These are phyloP conservation scores for Eremothecium gossypii DNA, from an alignment of 1,139 yeast genomes.

Conservation along the genomic window DNA sequence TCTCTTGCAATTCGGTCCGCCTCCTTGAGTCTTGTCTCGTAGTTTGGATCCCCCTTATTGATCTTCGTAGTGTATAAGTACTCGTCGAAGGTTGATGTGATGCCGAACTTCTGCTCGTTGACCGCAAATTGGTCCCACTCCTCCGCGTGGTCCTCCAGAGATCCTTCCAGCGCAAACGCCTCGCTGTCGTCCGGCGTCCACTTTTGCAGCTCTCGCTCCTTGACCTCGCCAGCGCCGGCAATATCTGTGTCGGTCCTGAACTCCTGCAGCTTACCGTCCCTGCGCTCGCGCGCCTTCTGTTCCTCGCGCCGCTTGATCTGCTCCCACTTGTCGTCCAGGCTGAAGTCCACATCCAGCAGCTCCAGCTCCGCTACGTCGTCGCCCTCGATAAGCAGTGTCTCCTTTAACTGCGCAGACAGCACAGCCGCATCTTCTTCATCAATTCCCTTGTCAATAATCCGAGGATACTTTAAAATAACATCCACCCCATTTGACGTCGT, in stretches of 20 bases:
- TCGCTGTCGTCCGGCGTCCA: slow-evolving; percentile 68
- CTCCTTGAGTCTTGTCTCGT: slow-evolving; percentile 47
- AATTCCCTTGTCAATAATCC: slow-evolving; percentile 33
- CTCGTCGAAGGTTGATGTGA: slow-evolving; percentile 81
- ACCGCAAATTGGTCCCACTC: slow-evolving; percentile 92
- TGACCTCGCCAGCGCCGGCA: slow-evolving; percentile 38
- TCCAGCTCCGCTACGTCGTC: slow-evolving; percentile 60
- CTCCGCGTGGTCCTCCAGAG: slow-evolving; percentile 39
- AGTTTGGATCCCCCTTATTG: slow-evolving; percentile 68
- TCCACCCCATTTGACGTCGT: slow-evolving; percentile 37
- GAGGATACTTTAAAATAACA: slow-evolving; percentile 45
- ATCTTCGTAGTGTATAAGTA: slow-evolving; percentile 81
- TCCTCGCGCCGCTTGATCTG: slow-evolving; percentile 11
- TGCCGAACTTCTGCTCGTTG: slow-evolving; percentile 81
- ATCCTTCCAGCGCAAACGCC: slow-evolving; percentile 27
- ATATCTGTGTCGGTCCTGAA: slow-evolving; percentile 86
- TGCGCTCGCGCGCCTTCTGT: slow-evolving; percentile 6
- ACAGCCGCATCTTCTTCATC: slow-evolving; percentile 32
- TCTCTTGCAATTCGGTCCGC: slow-evolving; percentile 80
- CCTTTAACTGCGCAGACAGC: slow-evolving; percentile 33
- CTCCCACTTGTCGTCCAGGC: slow-evolving; percentile 22
- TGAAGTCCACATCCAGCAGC: slow-evolving; percentile 21
- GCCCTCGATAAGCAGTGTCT: slow-evolving; percentile 43
- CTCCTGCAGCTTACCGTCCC: slow-evolving; percentile 20
- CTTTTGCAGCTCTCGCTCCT: slow-evolving; percentile 65